A percentile compares a stretch with the other conserved stretches of the same genome.
Conservation (phyloP, 805 yeast species). For the Pichia ethanolica region DNA sequence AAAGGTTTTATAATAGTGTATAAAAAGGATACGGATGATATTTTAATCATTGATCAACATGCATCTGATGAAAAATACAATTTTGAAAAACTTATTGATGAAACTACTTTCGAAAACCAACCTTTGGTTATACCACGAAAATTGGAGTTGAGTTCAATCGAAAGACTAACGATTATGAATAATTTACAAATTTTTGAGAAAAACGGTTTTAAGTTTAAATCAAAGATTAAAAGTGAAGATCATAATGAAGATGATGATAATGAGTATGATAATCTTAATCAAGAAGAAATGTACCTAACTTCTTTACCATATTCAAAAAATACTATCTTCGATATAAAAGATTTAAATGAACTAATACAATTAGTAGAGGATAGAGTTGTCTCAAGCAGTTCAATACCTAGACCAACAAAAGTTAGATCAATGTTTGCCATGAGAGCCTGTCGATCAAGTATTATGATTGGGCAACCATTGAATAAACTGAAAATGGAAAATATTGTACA, state of each 20-base stretch:
- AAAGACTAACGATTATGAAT: slow-evolving; percentile 65
- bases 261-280: slow-evolving; percentile 36
- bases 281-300: slow-evolving; percentile 38
- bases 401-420: slow-evolving; percentile 71
- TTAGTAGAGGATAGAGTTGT: slow-evolving; percentile 52
- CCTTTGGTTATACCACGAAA: slow-evolving; percentile 53
- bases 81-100: slow-evolving; percentile 61
- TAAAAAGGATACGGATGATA: slow-evolving; percentile 40
- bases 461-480: slow-evolving; percentile 49
- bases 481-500: slow-evolving; percentile 66
- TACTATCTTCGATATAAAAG: slow-evolving; percentile 56
- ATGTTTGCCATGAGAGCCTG: slow-evolving; percentile 96
- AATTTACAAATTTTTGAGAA: slow-evolving; percentile 47
- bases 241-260: slow-evolving; percentile 42
- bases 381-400: slow-evolving; percentile 27
- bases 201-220: slow-evolving; percentile 68
- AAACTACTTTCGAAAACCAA: slow-evolving; percentile 58
- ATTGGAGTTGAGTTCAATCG: slow-evolving; percentile 67
- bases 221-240: slow-evolving; percentile 15
- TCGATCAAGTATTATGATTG: slow-evolving; percentile 89
- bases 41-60: slow-evolving; percentile 93
- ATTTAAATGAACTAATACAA: slow-evolving; percentile 73
- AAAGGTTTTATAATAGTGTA: slow-evolving; percentile 85
- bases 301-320: slow-evolving; percentile 72
- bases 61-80: slow-evolving; percentile 95